Base-by-base conservation (phyloP, 352 stramenopile genomes). In the Globisporangium acanthophoron region DNA sequence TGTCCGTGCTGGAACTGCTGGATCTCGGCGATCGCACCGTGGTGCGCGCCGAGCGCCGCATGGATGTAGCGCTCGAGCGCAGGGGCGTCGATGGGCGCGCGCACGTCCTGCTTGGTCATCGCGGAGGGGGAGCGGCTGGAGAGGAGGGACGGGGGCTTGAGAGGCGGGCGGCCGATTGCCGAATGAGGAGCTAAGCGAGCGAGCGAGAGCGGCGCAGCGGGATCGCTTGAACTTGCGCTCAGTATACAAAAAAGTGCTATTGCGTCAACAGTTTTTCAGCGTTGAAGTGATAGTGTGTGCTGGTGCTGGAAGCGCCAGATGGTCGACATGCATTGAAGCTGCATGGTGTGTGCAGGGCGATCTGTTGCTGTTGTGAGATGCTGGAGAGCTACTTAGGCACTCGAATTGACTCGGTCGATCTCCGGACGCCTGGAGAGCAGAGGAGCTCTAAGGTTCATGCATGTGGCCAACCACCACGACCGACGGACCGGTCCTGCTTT, bases 1-100 rank as follows among this genome's bases (percentile, higher is more conserved):
- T 96, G 87, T 6, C 87, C 87, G 51, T 95, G 79, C 56, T 80
- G 65, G 64, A 96, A 96, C 70, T 96, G 84, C 49, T 71, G 52
- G 51, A 96, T 81, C 56, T 76, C 70, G 37, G 64, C 67, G 53
- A 90, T 73, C 33, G 71, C 29, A 33, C 79, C 79, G 58, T 90
- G 74, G 51, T 73, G 75, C 9, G 64, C 54, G 47, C 79, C 79
- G 40, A 90, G 65, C 20, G 61, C 53, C 41, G 70, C 67, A 48
- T 75, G 75, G 54, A 90, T 73, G 62, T 77, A 87, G 41, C 58
- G 54, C 57, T 72, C 69, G 27, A 90, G 61, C 12, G 75, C 65
- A 3, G 66, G 43, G n/a, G 67, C 66, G 60, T 90, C 77, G 50
- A 90, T 65, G 35, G 77, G 69, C 56, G 80, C 59, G 50, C 79